A percentile compares a stretch with the other conserved stretches of the same genome.
Conservation (phyloP, 371 early-diverging fungal genomes). For the Parasitella parasitica region DNA sequence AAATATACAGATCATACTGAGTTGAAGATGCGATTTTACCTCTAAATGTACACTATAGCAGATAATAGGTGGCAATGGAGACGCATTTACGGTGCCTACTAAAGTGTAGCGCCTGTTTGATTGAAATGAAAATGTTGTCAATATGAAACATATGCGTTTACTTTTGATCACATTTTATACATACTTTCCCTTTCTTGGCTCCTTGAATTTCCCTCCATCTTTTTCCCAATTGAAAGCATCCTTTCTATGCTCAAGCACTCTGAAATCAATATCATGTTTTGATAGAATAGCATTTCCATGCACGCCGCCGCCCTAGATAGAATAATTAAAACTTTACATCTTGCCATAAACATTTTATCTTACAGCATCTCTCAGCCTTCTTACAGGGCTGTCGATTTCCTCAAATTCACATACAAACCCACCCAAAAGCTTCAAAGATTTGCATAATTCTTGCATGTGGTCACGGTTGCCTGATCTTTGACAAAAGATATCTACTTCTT, state of each 20-base stretch:
- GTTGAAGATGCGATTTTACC: constrained; percentile 19
- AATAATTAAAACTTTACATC: not conserved
- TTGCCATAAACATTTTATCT: not conserved
- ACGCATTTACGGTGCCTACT: constrained; percentile 50
- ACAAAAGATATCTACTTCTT: constrained; percentile 75
- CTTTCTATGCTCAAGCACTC: constrained; percentile 64
- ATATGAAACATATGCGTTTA: not conserved
- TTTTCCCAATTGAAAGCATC: constrained; percentile 77
- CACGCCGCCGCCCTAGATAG: constrained; percentile 69
- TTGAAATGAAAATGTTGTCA: not conserved
- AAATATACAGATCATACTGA: not conserved
- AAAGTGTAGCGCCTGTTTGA: constrained; percentile 61
- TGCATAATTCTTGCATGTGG: constrained; percentile 58
- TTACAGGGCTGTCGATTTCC: constrained; percentile 64
- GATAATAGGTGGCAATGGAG: constrained; percentile 42
- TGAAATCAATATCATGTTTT: constrained; percentile 62
- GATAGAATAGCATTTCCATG: constrained; percentile 86
- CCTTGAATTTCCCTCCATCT: constrained; percentile 58
- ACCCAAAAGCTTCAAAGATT: constrained; percentile 57
- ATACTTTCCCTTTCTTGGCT: constrained; percentile 66
- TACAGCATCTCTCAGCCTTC: constrained; percentile 50
- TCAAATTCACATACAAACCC: constrained; percentile 77
- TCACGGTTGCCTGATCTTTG: constrained; percentile 62
- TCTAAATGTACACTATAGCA: constrained; percentile 81
- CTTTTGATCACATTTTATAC: not conserved